Base-by-base conservation (phyloP, 2,329 filamentous ascomycete genomes). In the Waltergamsia citrina region DNA sequence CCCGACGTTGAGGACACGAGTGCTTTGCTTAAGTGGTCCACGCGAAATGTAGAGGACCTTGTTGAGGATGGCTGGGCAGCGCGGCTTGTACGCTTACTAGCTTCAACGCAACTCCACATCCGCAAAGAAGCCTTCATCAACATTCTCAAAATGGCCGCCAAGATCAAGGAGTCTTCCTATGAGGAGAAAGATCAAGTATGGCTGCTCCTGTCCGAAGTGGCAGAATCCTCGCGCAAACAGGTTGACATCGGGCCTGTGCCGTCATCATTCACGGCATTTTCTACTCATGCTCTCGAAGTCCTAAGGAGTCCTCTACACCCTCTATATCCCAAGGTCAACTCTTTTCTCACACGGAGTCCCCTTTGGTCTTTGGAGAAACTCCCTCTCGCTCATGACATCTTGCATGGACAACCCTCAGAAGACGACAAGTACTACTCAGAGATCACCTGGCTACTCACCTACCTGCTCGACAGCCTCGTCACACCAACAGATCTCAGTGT, bases 321-420 rank as follows among this genome's bases (percentile, higher is more conserved):
- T 39, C 71, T 95, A 24, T 96, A 94, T 53, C 74, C 78, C 38
- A 94, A 94, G 52, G 63, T 92, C 57, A 94, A 94, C 61, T 67
- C 70, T 6, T 95, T 88, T 53, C 71, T 96, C 23, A 85, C 85
- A 16, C 78, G 78, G 33, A 74, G 78, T 0, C 88, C 90, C 1
- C 57, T 68, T 17, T 96, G 90, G 90, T 69, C 78, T 10, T 51
- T 79, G 14, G 74, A 84, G 38, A 79, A 76, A 49, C 74, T 92
- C 17, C 71, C 92, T 7, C 66, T 90, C n/a, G 74, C 76, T 17
- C 67, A 74, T 44, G 68, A 72, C 41, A 63, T 81, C 33, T 60
- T 80, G 9, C 67, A 74, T 38, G 71, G 77, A 34, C 71, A 78
- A 40, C 83, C 86, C 1, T 76, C 74, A 17, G 69, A 82, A 32